Evolutionary conservation across 345 rosid species (phyloP).

Genomic region (Populus davidiana): DNA sequence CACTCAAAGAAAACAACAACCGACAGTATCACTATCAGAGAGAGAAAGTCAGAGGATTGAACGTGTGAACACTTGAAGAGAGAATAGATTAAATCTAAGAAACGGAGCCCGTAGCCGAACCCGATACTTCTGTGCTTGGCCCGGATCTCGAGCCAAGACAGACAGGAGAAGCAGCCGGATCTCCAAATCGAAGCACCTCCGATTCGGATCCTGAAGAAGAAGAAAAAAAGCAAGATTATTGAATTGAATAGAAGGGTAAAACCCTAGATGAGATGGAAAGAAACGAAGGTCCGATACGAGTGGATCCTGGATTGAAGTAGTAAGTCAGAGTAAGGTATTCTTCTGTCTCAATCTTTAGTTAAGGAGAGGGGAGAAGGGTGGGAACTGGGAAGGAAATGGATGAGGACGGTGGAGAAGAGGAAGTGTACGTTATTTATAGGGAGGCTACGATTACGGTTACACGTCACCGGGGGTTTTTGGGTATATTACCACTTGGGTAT

Average conservation of each 20-base stretch:
- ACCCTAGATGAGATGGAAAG: conserved; percentile 30
- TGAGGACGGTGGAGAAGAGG: conserved; percentile 16
- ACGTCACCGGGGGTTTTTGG: conserved; percentile 38
- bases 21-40: neutral
- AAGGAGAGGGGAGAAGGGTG: neutral
- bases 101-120: conserved; percentile 23
- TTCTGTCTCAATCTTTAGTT: conserved; percentile 25
- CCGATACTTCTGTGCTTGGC: conserved; percentile 72
- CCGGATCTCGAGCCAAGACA: conserved; percentile 98
- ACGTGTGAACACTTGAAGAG: neutral
- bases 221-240: neutral
- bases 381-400: conserved; percentile 26
- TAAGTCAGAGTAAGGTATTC: neutral
- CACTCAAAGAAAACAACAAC: neutral
- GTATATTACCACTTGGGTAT: conserved; percentile 8
- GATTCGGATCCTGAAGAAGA: conserved; percentile 2
- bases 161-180: conserved; percentile 54
- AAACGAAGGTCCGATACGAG: neutral
- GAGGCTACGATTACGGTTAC: conserved; percentile 48
- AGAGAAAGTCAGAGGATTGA: neutral
- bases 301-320: conserved; percentile 17
- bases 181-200: conserved; percentile 27
- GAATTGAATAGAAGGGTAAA: neutral
- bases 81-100: conserved; percentile 12
- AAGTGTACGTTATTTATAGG: conserved; percentile 31